Percentiles rank a stretch among this genome's conserved stretches.
phyloP scores from a whole-genome alignment of 2,329 filamentous ascomycete species.

The Metarhizium humberi region DNA sequence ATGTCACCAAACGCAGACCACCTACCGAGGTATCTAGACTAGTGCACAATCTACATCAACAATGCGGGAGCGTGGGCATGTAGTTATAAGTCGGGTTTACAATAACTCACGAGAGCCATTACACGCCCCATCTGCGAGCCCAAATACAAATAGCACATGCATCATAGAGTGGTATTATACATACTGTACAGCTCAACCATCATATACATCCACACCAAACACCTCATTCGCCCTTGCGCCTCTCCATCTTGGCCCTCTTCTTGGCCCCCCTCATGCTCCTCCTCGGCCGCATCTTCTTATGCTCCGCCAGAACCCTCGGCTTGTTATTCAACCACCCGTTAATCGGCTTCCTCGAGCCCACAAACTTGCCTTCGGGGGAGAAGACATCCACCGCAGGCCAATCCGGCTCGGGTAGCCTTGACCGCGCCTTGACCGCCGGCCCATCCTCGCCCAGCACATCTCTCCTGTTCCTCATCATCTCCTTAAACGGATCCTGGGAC shows the following conservation, averaged over 20 bases:
- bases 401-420: constrained; percentile 20
- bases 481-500: constrained; percentile 13
- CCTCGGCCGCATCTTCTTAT: constrained; percentile 48
- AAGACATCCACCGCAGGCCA: constrained; percentile 78
- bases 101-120: constrained; percentile 24
- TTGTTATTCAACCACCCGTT: constrained; percentile 60
- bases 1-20: too few species aligned
- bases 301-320: constrained; percentile 38
- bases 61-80: too few species aligned
- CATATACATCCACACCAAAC: too few species aligned
- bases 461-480: constrained; percentile 17
- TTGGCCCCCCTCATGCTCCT: constrained; percentile 57
- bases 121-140: constrained; percentile 22
- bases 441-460: constrained; percentile 4
- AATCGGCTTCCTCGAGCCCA: constrained; percentile 59
- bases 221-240: constrained; percentile 12
- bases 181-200: too few species aligned
- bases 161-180: too few species aligned
- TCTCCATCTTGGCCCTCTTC: constrained; percentile 29
- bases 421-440: neutral
- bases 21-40: too few species aligned
- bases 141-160: too few species aligned
- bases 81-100: too few species aligned
- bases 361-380: constrained; percentile 72
- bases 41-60: too few species aligned